Evolutionary conservation across 1,139 yeast genomes (phyloP).

Genomic region (Suhomyces wounanorum): DNA sequence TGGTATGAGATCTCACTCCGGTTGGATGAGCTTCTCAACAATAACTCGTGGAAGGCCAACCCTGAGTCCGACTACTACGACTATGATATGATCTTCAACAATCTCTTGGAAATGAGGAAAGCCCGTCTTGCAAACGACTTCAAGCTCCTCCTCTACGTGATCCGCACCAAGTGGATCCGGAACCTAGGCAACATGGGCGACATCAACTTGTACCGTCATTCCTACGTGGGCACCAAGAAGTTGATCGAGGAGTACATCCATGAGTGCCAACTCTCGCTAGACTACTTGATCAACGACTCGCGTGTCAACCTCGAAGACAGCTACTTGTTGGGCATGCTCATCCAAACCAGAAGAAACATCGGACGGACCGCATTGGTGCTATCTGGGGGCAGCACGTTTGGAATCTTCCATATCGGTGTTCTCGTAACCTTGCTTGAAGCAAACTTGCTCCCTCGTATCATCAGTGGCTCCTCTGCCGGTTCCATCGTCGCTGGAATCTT

Average conservation of each 20-base stretch:
- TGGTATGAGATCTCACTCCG: constrained; percentile 69
- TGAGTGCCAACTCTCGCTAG: constrained; percentile 71
- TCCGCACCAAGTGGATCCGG: constrained; percentile 83
- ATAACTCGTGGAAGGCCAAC: constrained; percentile 70
- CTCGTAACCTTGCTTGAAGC: constrained; percentile 74
- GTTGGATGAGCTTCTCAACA: constrained; percentile 65
- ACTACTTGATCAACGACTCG: constrained; percentile 42
- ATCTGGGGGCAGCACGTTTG: constrained; percentile 96
- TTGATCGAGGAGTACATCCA: constrained; percentile 79
- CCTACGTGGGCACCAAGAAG: constrained; percentile 82
- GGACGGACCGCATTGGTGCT: constrained; percentile 92
- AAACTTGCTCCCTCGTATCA: constrained; percentile 77
- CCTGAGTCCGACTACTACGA: constrained; percentile 71
- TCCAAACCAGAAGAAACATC: constrained; percentile 86
- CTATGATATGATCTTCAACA: constrained; percentile 55
- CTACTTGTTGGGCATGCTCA: constrained; percentile 71
- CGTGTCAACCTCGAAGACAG: constrained; percentile 62
- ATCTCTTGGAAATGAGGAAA: constrained; percentile 57
- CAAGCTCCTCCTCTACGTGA: constrained; percentile 63
- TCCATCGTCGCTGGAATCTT: constrained; percentile 89
- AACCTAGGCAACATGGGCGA: constrained; percentile 90
- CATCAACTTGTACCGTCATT: constrained; percentile 70
- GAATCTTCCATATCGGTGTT: constrained; percentile 90
- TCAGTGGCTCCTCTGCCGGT: constrained; percentile 97
- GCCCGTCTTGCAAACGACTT: constrained; percentile 64